Evolutionary conservation across 179 eudicot species (phyloP), one percentile per base, ranked within the genome.

Genomic region (Beta corolliflora): DNA sequence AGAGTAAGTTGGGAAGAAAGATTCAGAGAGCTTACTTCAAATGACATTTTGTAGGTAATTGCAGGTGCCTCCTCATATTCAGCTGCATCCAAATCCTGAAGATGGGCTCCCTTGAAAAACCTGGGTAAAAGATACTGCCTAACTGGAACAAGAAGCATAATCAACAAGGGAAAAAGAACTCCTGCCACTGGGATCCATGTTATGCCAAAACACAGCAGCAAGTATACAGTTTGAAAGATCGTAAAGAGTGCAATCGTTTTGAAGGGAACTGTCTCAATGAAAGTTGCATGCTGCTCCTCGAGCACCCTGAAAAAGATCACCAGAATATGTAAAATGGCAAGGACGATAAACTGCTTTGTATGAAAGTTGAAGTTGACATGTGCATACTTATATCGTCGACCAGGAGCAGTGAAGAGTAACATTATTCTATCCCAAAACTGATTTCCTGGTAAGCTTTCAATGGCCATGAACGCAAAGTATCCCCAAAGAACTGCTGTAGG

Each of bases 131-230:
- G 36, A 84, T 91, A 94, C 80, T 96, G 99, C 77, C 99, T 89
- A 61, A 94, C 97, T 5, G 98, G 98, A 68, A 96, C 94, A 76
- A 96, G 94, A 75, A 96, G 99, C 98, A 96, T 94, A 84, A 96
- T 94, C 87, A 94, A 59, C 82, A 96, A 77, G 19, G 99, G 99
- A 83, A 96, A 96, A 53, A 96, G 93, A 68, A 96, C 97, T 55
- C 99, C 99, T 46, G 99, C 99, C 68, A 96, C 84, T 23, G 98
- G 97, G 65, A 96, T 94, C 99, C 99, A 96, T 36, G 99, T 96
- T 82, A 94, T 86, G 50, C 98, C 99, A 76, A 96, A 96, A 77
- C 98, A 96, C 31, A 88, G 86, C 46, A 96, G 89, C 87, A 96
- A 83, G 86, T 96, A 96, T 46, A 81, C 87, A n/a, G 93, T 89